A percentile compares a stretch with the other conserved stretches of the same genome.
These are phyloP conservation scores for Geranomyces variabilis DNA, from an alignment of 192 early-diverging fungal species.

Conservation along the genomic window DNA sequence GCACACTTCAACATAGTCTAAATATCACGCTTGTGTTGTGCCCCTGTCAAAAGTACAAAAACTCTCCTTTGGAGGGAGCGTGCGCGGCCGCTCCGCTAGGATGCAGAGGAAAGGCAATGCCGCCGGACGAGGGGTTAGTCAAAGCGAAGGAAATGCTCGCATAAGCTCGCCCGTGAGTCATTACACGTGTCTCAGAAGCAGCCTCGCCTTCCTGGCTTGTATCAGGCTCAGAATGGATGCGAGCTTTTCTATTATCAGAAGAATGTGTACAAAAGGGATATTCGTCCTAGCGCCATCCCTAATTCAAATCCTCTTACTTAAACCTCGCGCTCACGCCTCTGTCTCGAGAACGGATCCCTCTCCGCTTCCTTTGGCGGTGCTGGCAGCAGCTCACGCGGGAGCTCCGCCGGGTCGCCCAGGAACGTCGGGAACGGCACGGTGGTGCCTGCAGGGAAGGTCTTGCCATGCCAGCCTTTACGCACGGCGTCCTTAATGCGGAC, in stretches of 20 bases:
- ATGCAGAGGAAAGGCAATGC: too few relatives aligned
- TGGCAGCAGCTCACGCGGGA: constrained; percentile 48
- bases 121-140: too few relatives aligned
- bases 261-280: neutral
- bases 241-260: neutral
- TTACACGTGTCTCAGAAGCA: too few relatives aligned
- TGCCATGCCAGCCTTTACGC: constrained; percentile 58
- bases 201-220: neutral
- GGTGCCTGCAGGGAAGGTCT: constrained; percentile 45
- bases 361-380: constrained; percentile 29
- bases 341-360: constrained; percentile 33
- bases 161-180: too few relatives aligned
- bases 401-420: constrained; percentile 31
- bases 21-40: too few relatives aligned
- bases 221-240: neutral
- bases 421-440: constrained; percentile 58
- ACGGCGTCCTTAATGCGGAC: constrained; percentile 87
- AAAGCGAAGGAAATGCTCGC: too few relatives aligned
- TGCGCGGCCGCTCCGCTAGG: too few relatives aligned
- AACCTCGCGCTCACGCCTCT: constrained; percentile 20
- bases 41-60: too few relatives aligned
- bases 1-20: neutral
- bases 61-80: too few relatives aligned
- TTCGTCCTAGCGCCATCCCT: too few relatives aligned
- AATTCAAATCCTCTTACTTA: too few relatives aligned